phyloP scores from a whole-genome alignment of 108 stramenopile genomes.

The Discostella stelligeroides region DNA sequence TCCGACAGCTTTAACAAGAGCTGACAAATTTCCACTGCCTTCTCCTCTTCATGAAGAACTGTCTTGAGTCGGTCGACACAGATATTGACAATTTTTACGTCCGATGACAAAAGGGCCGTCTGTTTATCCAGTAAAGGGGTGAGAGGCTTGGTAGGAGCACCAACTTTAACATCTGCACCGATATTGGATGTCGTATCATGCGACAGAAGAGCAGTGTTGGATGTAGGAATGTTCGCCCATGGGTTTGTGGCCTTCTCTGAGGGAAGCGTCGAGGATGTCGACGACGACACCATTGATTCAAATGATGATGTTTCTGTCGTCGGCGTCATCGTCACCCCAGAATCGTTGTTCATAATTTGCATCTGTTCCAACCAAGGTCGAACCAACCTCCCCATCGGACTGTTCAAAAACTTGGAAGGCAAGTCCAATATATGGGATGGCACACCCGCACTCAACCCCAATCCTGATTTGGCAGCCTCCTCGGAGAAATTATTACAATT shows the following conservation, averaged over 20 bases:
- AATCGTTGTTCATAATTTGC: slow-evolving; percentile 50
- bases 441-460: slow-evolving; percentile 53
- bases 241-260: slow-evolving; percentile 44
- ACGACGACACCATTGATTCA: not conserved
- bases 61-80: slow-evolving; percentile 52
- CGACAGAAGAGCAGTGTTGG: slow-evolving; percentile 6
- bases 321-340: slow-evolving; percentile 10
- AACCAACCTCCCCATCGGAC: slow-evolving; percentile 77
- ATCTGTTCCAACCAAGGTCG: slow-evolving; percentile 77
- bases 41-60: slow-evolving; percentile 11
- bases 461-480: slow-evolving; percentile 63
- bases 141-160: not conserved
- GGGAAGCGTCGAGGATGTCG: slow-evolving; percentile 9
- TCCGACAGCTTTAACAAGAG: slow-evolving; percentile 27
- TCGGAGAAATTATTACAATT: slow-evolving; percentile 83
- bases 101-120: slow-evolving; percentile 63
- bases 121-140: slow-evolving; percentile 60
- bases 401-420: slow-evolving; percentile 60
- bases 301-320: no score
- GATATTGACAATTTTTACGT: slow-evolving; percentile 52
- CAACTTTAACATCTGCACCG: slow-evolving; percentile 9
- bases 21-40: slow-evolving; percentile 14
- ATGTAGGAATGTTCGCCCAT: slow-evolving; percentile 54
- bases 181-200: slow-evolving; percentile 6
- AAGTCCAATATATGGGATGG: slow-evolving; percentile 74